Base-by-base conservation (phyloP, 345 rosid species). In the Linum trigynum region DNA sequence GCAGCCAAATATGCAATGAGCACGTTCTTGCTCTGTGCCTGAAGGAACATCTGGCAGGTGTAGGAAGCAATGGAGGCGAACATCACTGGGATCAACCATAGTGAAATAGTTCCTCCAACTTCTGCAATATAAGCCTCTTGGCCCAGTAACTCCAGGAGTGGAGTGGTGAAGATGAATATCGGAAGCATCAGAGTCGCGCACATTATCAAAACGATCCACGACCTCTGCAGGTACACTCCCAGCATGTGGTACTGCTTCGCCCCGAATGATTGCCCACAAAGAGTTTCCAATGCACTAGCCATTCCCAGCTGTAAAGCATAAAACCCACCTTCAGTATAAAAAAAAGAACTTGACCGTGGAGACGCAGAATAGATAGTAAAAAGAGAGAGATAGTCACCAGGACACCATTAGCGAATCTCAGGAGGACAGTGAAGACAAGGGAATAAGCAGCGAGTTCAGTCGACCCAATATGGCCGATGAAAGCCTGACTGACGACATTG, bases 181-280 rank as follows among this genome's bases (percentile, higher is more conserved):
- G 86, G 84, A 40, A 67, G 72, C 55, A 82, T 69, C 57, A 82
- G 68, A 5, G 80, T 73, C 16, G 80, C 78, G 36, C 72, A 61
- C 11, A 57, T 63, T 7, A 3, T 5, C 59, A 78, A 77, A 60
- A 84, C 69, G 55, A 84, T 71, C 88, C 86, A 82, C 43, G 88
- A 81, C 64, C 86, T 70, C 67, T 84, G 86, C 60, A 84, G 55
- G 69, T 82, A 84, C 55, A 84, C 74, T 0, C 88, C 88, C 77
- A 84, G 66, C 88, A 84, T 81, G 74, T 79, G 82, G 67, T 84
- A 75, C 65, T 84, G 85, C 72, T 76, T 66, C 8, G 88, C 88
- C 57, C 88, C 88, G 57, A 67, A 84, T 41, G 88, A 83, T 77
- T 84, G 88, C 45, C 88, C 88, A 59, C 88, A 84, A 40, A 84